Conservation (phyloP, 257 asterid genomes). For the Nicotiana tabacum region DNA sequence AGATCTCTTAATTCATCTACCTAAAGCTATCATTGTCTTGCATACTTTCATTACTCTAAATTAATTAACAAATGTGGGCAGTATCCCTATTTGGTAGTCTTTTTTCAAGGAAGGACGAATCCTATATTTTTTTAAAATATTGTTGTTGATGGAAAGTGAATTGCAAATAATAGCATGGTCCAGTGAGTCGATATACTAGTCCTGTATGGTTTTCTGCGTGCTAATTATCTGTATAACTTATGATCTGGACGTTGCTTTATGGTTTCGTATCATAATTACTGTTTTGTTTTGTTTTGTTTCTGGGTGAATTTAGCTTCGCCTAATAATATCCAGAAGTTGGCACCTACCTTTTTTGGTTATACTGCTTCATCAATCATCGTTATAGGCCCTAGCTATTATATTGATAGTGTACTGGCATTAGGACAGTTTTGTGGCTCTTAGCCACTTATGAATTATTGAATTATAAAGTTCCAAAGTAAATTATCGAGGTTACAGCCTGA, state of each 20-base stretch:
- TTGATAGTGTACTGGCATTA: background rate
- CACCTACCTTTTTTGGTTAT: no score
- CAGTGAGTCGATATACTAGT: conserved; percentile 10
- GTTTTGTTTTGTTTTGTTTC: no score
- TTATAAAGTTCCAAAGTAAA: background rate
- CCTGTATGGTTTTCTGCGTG: conserved; percentile 24
- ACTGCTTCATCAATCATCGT: no score
- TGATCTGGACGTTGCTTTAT: background rate
- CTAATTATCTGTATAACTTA: background rate
- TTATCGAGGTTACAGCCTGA: background rate
- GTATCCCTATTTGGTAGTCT: conserved; percentile 18
- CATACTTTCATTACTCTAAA: background rate
- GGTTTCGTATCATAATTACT: background rate
- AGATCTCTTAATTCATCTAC: background rate
- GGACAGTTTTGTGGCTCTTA: background rate
- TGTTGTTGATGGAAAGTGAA: conserved; percentile 7
- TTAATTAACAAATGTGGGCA: background rate
- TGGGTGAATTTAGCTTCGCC: no score
- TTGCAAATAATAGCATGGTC: conserved; percentile 8
- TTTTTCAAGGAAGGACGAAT: conserved; percentile 18
- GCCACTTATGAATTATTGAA: background rate
- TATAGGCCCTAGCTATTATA: background rate
- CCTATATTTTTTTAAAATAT: conserved; percentile 1
- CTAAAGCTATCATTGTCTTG: conserved; percentile 9
- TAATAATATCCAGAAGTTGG: no score